Conservation (phyloP, 2,329 filamentous ascomycete species). For the Talaromyces pinophilus region DNA sequence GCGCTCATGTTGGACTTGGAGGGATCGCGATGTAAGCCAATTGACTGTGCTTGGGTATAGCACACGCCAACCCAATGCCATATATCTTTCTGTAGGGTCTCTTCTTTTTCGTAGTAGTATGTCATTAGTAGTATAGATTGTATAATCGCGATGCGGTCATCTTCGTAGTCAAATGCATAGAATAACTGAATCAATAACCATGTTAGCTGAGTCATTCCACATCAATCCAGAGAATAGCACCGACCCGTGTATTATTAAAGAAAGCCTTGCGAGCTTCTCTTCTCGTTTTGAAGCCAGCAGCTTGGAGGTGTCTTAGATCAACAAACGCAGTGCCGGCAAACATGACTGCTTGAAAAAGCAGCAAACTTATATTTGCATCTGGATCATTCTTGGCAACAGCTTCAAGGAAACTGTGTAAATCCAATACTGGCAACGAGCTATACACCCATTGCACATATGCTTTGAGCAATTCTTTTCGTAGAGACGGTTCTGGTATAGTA, state of each 20-base stretch:
- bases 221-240: conserved; percentile 33
- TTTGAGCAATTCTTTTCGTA: conserved; percentile 75
- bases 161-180: conserved; percentile 89
- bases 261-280: conserved; percentile 80
- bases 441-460: conserved; percentile 84
- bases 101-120: conserved; percentile 90
- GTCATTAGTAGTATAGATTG: conserved; percentile 85
- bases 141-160: conserved; percentile 78
- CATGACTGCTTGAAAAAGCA: conserved; percentile 91
- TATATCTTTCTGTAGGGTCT: conserved; percentile 82
- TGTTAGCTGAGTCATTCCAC: not conserved
- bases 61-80: conserved; percentile 95
- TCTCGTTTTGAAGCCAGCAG: conserved; percentile 71
- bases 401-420: conserved; percentile 57
- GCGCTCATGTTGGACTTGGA: conserved; percentile 67
- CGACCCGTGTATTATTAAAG: conserved; percentile 78
- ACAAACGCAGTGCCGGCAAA: conserved; percentile 84
- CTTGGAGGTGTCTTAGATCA: conserved; percentile 69
- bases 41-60: conserved; percentile 82
- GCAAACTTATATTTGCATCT: conserved; percentile 69
- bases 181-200: conserved; percentile 59
- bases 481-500: conserved; percentile 64
- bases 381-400: conserved; percentile 65
- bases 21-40: conserved; percentile 80
- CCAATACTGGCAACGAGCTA: conserved; percentile 85